Percentiles rank a stretch among this genome's conserved stretches.
These are phyloP conservation scores for Tolypocladium ophioglossoides DNA, from an alignment of 2,329 filamentous ascomycete species.

Conservation along the genomic window DNA sequence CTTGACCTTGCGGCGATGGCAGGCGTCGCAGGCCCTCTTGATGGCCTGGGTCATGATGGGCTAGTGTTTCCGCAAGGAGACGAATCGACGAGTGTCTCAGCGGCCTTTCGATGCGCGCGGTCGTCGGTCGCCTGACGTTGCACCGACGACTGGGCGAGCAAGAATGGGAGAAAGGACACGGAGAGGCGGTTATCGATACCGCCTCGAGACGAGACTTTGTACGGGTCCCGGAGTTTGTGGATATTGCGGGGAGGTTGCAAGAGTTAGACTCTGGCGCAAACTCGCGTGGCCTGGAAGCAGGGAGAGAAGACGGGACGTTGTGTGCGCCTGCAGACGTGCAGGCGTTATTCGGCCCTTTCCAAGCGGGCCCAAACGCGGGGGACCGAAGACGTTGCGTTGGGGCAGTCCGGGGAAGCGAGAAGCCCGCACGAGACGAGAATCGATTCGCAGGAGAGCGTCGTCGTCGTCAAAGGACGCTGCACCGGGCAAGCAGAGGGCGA, in stretches of 20 bases:
- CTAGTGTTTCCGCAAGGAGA: not conserved
- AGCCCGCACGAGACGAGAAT: not conserved
- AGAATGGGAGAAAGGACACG: not conserved
- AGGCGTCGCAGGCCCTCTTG: slow-evolving; percentile 60
- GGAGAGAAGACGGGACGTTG: slow-evolving; percentile 10
- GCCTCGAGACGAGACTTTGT: not conserved
- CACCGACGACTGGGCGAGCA: not conserved
- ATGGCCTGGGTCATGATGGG: slow-evolving; percentile 38
- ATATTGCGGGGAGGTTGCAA: slow-evolving; percentile 16
- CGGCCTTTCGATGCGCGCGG: not conserved
- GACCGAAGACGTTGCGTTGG: not conserved
- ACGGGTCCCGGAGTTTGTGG: slow-evolving; percentile 4
- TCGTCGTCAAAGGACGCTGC: not conserved
- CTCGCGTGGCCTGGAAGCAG: slow-evolving; percentile 7
- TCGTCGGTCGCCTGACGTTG: not conserved
- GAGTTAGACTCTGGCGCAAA: not conserved
- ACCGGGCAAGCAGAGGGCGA: not conserved
- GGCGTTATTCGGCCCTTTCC: slow-evolving; percentile 27
- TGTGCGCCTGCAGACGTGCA: slow-evolving; percentile 16
- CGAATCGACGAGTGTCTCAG: not conserved
- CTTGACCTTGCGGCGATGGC: slow-evolving; percentile 65
- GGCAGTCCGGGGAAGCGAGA: slow-evolving; percentile 5
- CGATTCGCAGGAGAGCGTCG: not conserved
- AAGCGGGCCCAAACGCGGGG: slow-evolving; percentile 22
- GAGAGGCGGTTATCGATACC: slow-evolving; percentile 2